Base-by-base conservation (phyloP, 768 basidiomycete species). In the Auriscalpium orientale region DNA sequence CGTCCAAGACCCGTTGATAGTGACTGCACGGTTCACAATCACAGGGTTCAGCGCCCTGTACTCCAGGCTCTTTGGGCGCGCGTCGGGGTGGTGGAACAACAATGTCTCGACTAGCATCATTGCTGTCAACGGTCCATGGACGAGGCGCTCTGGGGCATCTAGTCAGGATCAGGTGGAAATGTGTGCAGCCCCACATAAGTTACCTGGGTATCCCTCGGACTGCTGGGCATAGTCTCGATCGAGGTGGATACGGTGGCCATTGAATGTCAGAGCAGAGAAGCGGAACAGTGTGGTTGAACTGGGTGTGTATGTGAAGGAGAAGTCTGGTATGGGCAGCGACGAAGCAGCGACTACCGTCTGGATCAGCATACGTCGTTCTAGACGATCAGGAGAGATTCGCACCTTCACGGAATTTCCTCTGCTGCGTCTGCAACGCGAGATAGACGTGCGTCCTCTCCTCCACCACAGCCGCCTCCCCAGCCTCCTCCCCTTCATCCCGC, bases 251-350 rank as follows among this genome's bases (percentile, higher is more conserved):
- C 83, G 78, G 61, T 94, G 91, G 12, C 81, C 87, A 62, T 94
- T 93, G 73, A 90, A 91, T 61, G 85, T 92, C 21, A 94, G 74
- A 18, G 91, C 89, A 5, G 89, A 92, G 71, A 87, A 94, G 21
- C 89, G 83, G 73, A 94, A 94, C 20, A 93, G 72, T 0, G 86
- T 89, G 9, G 84, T 82, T 37, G 82, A 69, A 22, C 79, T 82
- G 3, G 90, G 90, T 13, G 71, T 80, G 65, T 83, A 90, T 34
- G 71, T 74, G 67, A 89, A 84, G 4, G 80, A 77, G 66, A 88
- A 84, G 58, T 84, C 79, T 22, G 74, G 67, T 4, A 64, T 57
- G 12, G 83, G 83, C 18, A 84, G 64, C 70, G 55, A 85, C 85
- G 85, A 59, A 28, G 10, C 21, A 35, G 40, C 43, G 33, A 20